Base-by-base conservation (phyloP, 768 basidiomycete species). In the Leccinum variicolor region DNA sequence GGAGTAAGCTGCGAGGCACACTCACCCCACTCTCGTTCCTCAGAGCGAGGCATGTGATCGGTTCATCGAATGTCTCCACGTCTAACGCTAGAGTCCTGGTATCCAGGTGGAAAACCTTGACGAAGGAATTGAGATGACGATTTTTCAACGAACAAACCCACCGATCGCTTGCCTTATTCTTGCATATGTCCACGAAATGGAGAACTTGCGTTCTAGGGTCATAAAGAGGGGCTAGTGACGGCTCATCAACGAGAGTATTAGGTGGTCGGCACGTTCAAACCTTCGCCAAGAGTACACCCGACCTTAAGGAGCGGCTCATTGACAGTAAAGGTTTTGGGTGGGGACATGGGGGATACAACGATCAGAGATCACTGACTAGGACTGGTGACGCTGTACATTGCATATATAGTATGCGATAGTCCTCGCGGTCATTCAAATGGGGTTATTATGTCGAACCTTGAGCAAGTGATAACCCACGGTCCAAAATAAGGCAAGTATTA, bases 111-210 rank as follows among this genome's bases (percentile, higher is more conserved):
- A 66, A 64, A n/a, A 64, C 57, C 64, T 69, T 55, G 43, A n/a
- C 21, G 17, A n/a, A 17, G 19, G 13, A 26, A 19, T 64, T 51
- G 54, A 56, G 41, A 36, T 45, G 28, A 28, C 11, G 14, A 25
- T 31, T 29, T 15, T 10, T 15, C 6, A 23, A 39, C 17, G 29
- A 52, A 50, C 36, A n/a, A 52, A n/a, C 23, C 6, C 39, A 7
- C 46, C n/a, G 1, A 14, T 43, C 41, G 11, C 59, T 53, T 43
- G 55, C 67, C 59, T 58, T 59, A 33, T 69, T 61, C 57, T 66
- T 53, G 25, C 47, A 58, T 50, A 88, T 88, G 65, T 89, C 87
- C 48, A 89, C 84, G 68, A 90, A 88, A 70, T 89, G 86, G 36
- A 89, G 66, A 25, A 74, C 77, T 10, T 75, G 76, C 1, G 81